Base-by-base conservation (phyloP, 2,329 filamentous ascomycete species). In the Talaromyces sp. region DNA sequence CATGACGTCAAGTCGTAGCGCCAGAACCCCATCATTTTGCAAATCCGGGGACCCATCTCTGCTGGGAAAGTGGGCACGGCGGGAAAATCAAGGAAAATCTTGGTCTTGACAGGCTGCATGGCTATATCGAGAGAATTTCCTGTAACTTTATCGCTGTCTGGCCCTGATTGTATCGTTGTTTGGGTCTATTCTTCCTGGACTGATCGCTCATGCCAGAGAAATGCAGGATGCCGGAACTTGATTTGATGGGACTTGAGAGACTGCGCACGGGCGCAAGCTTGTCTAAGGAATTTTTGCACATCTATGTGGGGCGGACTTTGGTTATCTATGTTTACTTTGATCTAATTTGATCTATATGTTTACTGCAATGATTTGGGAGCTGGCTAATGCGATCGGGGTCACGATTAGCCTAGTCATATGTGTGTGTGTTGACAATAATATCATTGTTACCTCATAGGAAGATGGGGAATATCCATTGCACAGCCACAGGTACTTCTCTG, bases 1-100 rank as follows among this genome's bases (percentile, higher is more conserved):
- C 51, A 60, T 61, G 54, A 52, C 55, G 54, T 58, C 52, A 54
- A 37, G 44, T 44, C 16, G 43, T 45, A 20, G 9, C 22, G 24
- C 24, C 4, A 17, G 9, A 46, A 24, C 29, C 27, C 13, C 29
- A 32, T 22, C 27, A 20, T 32, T n/a, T n/a, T 19, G n/a, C 4
- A 44, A 32, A 32, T 32, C 29, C n/a, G 32, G 32, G 32, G n/a
- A 13, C 32, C 14, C 9, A 27, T 4, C 4, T 9, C 24, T 5
- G 9, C 5, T 27, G 24, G 24, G 24, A 27, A 27, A 27, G 24
- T 27, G 24, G 24, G 24, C 24, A 27, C 24, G 9, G 24, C 4
- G 9, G 24, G 24, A 6, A 4, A 17, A 20, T 7, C 3, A 13
- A 14, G 19, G 10, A 14, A 47, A 32, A 39, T 40, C 45, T 47